Percentiles rank a stretch among this genome's conserved stretches.
Conservation (phyloP, 306 rosid genomes). For the Rubus parviflorus region DNA sequence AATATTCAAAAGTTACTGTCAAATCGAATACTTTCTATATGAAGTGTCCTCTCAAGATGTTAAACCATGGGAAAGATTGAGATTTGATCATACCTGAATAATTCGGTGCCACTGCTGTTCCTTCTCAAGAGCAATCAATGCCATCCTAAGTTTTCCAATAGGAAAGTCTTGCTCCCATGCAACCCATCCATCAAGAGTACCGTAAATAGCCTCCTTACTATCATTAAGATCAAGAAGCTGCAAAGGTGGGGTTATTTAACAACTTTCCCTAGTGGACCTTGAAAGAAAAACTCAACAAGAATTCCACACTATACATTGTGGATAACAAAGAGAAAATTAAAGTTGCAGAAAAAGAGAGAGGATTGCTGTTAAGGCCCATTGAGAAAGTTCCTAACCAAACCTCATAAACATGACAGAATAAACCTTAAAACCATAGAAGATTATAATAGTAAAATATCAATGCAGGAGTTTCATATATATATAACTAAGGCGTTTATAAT, state of each 20-base stretch:
- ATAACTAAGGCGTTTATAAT: neutral
- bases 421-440: neutral
- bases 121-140: slow-evolving; percentile 66
- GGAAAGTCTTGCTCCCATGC: slow-evolving; percentile 91
- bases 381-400: neutral
- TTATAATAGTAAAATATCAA: neutral
- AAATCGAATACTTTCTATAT: neutral
- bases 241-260: slow-evolving; percentile 35
- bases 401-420: neutral
- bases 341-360: neutral
- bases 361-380: neutral
- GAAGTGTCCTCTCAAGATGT: neutral
- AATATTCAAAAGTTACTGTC: neutral
- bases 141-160: slow-evolving; percentile 54
- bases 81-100: slow-evolving; percentile 57
- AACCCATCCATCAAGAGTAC: slow-evolving; percentile 92
- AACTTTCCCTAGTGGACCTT: neutral
- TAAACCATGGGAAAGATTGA: neutral
- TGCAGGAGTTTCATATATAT: neutral
- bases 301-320: neutral
- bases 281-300: neutral
- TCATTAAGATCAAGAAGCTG: slow-evolving; percentile 73
- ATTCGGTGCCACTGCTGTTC: slow-evolving; percentile 88
- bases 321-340: neutral
- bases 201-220: slow-evolving; percentile 77